Evolutionary conservation across 2,329 filamentous ascomycete genomes (phyloP), one percentile per base, ranked within the genome.

Genomic region (Cladophialophora psammophila): DNA sequence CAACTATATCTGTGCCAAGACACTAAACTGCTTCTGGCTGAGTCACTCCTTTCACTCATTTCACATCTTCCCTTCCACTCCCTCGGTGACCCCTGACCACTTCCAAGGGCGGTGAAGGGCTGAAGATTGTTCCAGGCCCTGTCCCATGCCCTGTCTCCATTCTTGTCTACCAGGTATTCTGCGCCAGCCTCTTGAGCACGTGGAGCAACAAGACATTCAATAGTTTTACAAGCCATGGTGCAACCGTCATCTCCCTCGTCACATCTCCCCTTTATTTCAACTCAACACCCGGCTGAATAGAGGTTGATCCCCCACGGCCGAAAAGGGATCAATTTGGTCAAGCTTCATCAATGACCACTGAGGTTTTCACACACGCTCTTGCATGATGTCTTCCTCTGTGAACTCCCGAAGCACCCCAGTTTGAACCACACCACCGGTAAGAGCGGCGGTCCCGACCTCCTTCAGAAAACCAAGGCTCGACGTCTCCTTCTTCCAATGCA

Each of bases 351-450:
- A n/a, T 56, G 52, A 42, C 15, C 40, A 26, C 15, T 59, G 31
- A 20, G 4, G 6, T 15, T 26, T 50, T 60, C 42, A 69, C 3
- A 59, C 60, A 31, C 74, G 71, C 65, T 72, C 70, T 13, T 69
- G 64, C 40, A 73, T 62, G 45, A 76, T 71, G 52, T 74, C 74
- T 38, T 69, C 67, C 55, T 69, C 64, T 9, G 40, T 35, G 2
- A 76, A 67, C 52, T 74, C 68, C 36, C 74, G 68, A 34, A 67
- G 66, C 31, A 76, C 73, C 1, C 80, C 79, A 1, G 78, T 80
- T 56, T 80, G 74, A 13, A 79, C 79, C 32, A 81, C 76, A 42
- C 75, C 71, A 1, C 79, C 79, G 8, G 77, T 80, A 5, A 79
- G 58, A 1, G 76, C 78, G 4, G 79, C 78, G 12, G 70, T 69